These are phyloP conservation scores for Sergeia podlipaevii DNA, from an alignment of 208 protist species.

Conservation along the genomic window DNA sequence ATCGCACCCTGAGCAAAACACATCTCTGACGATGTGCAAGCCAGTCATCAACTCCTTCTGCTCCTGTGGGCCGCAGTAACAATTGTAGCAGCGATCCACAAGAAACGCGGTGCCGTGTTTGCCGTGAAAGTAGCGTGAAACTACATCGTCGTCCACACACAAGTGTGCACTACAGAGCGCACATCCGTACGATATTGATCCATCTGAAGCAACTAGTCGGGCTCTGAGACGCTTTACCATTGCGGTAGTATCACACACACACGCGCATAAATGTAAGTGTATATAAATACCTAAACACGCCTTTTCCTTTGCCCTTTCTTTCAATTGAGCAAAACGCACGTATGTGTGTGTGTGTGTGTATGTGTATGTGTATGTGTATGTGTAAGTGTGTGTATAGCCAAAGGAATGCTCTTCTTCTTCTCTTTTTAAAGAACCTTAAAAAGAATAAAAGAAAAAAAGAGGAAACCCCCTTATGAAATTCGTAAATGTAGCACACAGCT, in stretches of 20 bases:
- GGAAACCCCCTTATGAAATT: no score
- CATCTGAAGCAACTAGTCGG: slow-evolving; percentile 24
- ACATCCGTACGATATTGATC: slow-evolving; percentile 53
- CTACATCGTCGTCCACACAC: slow-evolving; percentile 54
- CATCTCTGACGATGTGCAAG: slow-evolving; percentile 67
- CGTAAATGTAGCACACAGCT: no score
- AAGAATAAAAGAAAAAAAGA: no score
- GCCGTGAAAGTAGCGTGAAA: slow-evolving; percentile 68
- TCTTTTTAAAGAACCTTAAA: no score
- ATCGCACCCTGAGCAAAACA: slow-evolving; percentile 75
- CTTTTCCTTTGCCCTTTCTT: slow-evolving; percentile 1
- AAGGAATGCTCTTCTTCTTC: no score
- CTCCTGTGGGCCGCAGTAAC: slow-evolving; percentile 68
- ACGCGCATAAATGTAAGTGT: slow-evolving; percentile 2
- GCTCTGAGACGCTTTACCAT: slow-evolving; percentile 44
- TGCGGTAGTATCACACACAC: background rate
- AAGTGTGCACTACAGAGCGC: slow-evolving; percentile 68
- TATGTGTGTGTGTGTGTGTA: background rate
- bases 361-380: background rate
- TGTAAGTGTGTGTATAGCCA: no score
- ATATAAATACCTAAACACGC: no score
- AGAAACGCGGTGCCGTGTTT: slow-evolving; percentile 69
- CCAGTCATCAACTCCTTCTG: slow-evolving; percentile 80
- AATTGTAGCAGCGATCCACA: slow-evolving; percentile 69
- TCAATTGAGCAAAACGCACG: no score